Evolutionary conservation across 805 yeast species (phyloP), one percentile per base, ranked within the genome.

Genomic region (Lachancea quebecensis): DNA sequence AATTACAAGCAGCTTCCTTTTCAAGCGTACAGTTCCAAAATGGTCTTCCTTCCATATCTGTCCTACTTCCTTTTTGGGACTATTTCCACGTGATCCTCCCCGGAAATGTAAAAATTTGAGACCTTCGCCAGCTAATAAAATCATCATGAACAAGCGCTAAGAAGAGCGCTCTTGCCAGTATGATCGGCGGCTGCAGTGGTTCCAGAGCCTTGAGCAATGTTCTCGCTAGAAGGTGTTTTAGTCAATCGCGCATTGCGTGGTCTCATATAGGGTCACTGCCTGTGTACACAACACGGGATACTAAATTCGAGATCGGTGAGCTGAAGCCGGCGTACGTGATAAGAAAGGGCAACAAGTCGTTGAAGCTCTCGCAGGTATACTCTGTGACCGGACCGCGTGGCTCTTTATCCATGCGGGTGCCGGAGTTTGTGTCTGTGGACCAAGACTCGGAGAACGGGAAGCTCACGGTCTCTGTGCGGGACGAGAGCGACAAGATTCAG

Each of bases 191-290:
- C 18, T 34, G 21, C 21, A 34, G 37, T 11, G 16, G 21, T 11
- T 16, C 17, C 17, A 34, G 12, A 34, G 15, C 15, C 6, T 34
- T 21, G 15, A 12, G 16, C 9, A 14, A 15, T 34, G 30, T 10
- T 21, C 35, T 8, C 27, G 32, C 14, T 27, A 40, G 21, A 30
- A 37, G 43, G 18, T 37, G 15, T 10, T 40, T 40, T 25, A 40
- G 43, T 30, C 34, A n/a, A 12, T 11, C 33, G 25, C 11, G 14
- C 15, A 12, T 31, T n/a, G 15, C 27, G 15, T 52, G 57, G 35
- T 85, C 95, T 2, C 84, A 88, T 61, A 77, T 91, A 42, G 98
- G 98, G 6, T 77, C 85, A 28, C 68, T 82, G 8, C 95, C 97
- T 5, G 77, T 91, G 38, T 71, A 77, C 51, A 52, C 87, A 16